Evolutionary conservation across 2,329 filamentous ascomycete genomes (phyloP).

Genomic region (Colletotrichum sojae): DNA sequence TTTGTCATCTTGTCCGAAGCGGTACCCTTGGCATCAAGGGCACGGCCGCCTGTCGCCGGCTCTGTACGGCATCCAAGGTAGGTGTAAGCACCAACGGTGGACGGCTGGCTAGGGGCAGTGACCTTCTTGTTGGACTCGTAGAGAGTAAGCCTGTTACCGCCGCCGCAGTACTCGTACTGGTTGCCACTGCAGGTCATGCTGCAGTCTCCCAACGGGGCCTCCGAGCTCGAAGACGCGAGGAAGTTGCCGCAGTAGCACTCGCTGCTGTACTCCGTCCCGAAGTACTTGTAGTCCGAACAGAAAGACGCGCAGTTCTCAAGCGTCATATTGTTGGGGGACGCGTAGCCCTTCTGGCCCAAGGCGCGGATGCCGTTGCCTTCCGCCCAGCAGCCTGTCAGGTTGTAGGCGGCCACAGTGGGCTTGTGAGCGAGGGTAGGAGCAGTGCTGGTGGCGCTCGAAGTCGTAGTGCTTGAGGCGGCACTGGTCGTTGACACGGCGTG

Average conservation of each 20-base stretch:
- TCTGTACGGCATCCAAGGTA: conserved; percentile 56
- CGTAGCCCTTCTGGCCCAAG: conserved; percentile 47
- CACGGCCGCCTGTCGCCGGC: conserved; percentile 48
- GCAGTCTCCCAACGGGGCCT: conserved; percentile 51
- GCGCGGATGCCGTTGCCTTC: conserved; percentile 54
- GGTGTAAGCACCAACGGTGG: conserved; percentile 49
- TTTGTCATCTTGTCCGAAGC: conserved; percentile 51
- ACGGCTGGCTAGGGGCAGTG: conserved; percentile 49
- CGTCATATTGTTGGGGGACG: conserved; percentile 49
- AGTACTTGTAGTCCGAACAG: conserved; percentile 56
- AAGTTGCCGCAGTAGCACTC: conserved; percentile 58
- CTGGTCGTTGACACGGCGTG: neutral
- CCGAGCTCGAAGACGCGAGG: conserved; percentile 46
- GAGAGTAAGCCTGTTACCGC: conserved; percentile 50
- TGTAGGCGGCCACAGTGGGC: conserved; percentile 50
- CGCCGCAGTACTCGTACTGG: conserved; percentile 52
- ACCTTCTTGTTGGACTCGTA: conserved; percentile 49
- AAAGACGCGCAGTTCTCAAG: conserved; percentile 51
- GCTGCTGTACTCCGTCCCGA: conserved; percentile 56
- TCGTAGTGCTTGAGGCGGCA: conserved; percentile 16
- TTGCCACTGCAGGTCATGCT: conserved; percentile 53
- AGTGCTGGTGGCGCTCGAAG: conserved; percentile 37
- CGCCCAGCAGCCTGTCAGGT: conserved; percentile 57
- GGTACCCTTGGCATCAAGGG: conserved; percentile 46
- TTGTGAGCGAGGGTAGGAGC: conserved; percentile 44